Evolutionary conservation across 805 yeast species (phyloP), one percentile per base, ranked within the genome.

Genomic region (Dipodascus geniculatus): DNA sequence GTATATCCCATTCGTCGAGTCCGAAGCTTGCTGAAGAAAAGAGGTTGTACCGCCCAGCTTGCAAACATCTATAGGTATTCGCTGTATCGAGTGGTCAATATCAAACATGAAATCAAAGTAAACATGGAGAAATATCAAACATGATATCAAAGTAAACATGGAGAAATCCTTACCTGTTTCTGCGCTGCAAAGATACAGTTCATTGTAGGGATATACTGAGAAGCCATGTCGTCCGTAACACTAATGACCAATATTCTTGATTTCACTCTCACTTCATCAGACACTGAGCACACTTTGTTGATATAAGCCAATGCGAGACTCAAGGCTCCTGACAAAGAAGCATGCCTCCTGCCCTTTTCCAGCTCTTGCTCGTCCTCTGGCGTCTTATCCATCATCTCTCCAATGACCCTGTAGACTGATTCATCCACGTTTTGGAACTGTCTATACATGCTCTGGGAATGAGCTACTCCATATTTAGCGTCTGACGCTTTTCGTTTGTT

Each of bases 131-230:
- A 11, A 11, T 9, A 17, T 28, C 22, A 44, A 54, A 44, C 19
- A 53, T 9, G 3, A 11, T 28, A 6, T 28, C 33, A 28, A 28
- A 6, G 11, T 6, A 6, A 28, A 28, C 33, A 6, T 28, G 11
- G 33, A 28, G 9, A 6, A 11, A 11, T 9, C 16, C 53, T 31
- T 53, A 54, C 58, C 85, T 85, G 78, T 67, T 90, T 91, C 60
- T 93, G 96, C 0, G 98, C 96, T 0, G 97, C 91, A 70, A 93
- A 93, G 28, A 93, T 91, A 56, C 93, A 78, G 68, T 93, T 93
- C 98, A 93, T 93, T 48, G 88, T 82, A 2, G 97, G 86, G 48
- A 91, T 87, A 66, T 93, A 95, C 55, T 87, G 87, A 52, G 87
- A 73, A 3, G 88, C 80, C 54, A 80, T 82, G 61, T 87, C 89